Evolutionary conservation across 2,329 filamentous ascomycete species (phyloP), one percentile per base, ranked within the genome.

Genomic region (Paracorniculantispora psalliotae): DNA sequence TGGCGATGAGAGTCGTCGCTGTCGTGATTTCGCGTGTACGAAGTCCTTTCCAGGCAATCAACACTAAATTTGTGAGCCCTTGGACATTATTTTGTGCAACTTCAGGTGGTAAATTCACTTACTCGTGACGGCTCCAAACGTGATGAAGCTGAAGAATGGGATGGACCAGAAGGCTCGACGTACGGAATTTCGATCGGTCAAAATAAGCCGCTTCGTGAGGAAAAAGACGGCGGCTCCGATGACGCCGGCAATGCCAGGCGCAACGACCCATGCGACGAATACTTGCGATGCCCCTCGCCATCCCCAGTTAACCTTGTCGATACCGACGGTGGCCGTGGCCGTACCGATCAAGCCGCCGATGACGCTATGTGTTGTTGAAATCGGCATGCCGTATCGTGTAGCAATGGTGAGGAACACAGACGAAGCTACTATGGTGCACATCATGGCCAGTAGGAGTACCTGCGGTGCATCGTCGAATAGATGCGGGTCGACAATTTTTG

Each of bases 291-390:
- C 72, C 1, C 73, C 73, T 9, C 63, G 48, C 65, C 69, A 71
- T 8, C 69, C 71, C 73, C 74, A 76, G 57, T 70, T 73, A 33
- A 76, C 65, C 47, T 72, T 69, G 0, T 48, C 23, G 30, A 73
- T 70, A 6, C 73, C 73, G 12, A 76, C 68, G 1, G 71, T 69
- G 0, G 72, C 73, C 0, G 69, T 70, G 2, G 70, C 73, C 0
- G 72, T 68, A 12, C 73, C 73, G 0, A 76, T 67, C 1, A 76
- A 41, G 2, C 73, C 73, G 4, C 73, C 79, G 41, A 81, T 76
- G 41, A 81, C 75, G 56, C 77, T 79, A 66, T 82, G 79, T 0
- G 81, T 83, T 2, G 81, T 83, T 3, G 78, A 81, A 4, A 83
- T 78, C 1, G 81, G 81, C 61, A 82, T 71, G 50, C 79, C 80